phyloP scores from a whole-genome alignment of 2,329 filamentous ascomycete genomes.

The Lojkania enalia region DNA sequence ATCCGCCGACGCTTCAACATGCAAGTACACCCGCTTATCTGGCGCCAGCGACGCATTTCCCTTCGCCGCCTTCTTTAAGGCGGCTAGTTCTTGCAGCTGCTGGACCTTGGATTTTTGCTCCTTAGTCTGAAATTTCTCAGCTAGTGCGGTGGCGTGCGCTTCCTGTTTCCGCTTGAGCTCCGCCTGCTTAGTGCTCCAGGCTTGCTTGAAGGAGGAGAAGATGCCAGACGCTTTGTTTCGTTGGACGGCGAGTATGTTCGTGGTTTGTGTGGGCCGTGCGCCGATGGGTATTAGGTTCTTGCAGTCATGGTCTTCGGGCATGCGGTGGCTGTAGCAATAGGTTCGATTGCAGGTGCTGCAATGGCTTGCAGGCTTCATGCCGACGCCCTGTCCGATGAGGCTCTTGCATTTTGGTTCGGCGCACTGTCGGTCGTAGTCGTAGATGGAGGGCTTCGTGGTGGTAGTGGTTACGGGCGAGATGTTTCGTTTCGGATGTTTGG shows the following conservation, averaged over 20 bases:
- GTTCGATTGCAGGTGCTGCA: conserved; percentile 71
- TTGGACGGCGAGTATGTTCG: conserved; percentile 50
- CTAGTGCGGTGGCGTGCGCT: conserved; percentile 16
- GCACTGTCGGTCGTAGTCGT: conserved; percentile 69
- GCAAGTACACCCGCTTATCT: conserved; percentile 87
- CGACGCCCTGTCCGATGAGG: conserved; percentile 67
- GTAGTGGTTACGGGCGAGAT: conserved; percentile 28
- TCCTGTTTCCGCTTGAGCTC: conserved; percentile 49
- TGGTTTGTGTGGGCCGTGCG: conserved; percentile 51
- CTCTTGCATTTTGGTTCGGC: conserved; percentile 69
- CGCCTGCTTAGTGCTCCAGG: conserved; percentile 69
- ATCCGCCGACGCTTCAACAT: conserved; percentile 86
- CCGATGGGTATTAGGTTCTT: conserved; percentile 68
- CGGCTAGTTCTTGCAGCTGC: conserved; percentile 43
- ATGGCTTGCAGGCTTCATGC: conserved; percentile 62
- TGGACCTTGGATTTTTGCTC: not conserved
- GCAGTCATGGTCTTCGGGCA: conserved; percentile 84
- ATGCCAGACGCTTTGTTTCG: conserved; percentile 72
- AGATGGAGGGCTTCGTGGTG: conserved; percentile 57
- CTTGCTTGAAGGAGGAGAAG: conserved; percentile 75
- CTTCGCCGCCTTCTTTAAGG: conserved; percentile 84
- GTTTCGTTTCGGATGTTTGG: conserved; percentile 46
- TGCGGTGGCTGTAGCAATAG: conserved; percentile 77
- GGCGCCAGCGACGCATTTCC: conserved; percentile 79
- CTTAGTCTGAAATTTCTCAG: conserved; percentile 24